phyloP scores from a whole-genome alignment of 164 flowering plant species.

The Chimonanthus praecox region DNA sequence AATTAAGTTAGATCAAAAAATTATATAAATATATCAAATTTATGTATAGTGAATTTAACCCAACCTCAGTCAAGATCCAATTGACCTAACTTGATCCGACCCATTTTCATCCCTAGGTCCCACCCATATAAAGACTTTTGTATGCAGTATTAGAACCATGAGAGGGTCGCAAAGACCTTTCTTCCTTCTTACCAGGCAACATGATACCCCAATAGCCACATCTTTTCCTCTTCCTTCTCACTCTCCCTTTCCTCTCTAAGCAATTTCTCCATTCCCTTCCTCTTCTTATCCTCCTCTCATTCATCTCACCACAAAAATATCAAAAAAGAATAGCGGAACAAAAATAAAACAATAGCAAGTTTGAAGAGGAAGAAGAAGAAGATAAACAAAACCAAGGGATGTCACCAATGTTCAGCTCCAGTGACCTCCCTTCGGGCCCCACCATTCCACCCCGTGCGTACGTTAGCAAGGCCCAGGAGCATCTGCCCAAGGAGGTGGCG shows the following conservation, averaged over 20 bases:
- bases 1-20: no score
- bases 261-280: neutral
- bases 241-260: neutral
- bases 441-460: slow-evolving; percentile 15
- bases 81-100: no score
- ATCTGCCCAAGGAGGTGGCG: neutral
- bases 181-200: neutral
- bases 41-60: no score
- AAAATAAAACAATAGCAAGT: no score
- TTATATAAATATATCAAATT: no score
- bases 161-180: no score
- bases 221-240: neutral
- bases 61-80: no score
- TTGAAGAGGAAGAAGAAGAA: neutral
- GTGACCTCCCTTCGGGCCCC: slow-evolving; percentile 43
- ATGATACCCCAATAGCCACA: slow-evolving; percentile 2
- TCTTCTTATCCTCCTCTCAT: neutral
- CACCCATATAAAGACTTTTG: no score
- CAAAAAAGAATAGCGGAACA: no score
- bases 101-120: no score
- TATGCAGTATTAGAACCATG: no score
- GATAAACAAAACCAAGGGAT: slow-evolving; percentile 2
- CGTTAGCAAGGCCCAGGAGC: slow-evolving; percentile 17
- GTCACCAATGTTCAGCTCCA: slow-evolving; percentile 18
- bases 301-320: neutral